Evolutionary conservation across 768 basidiomycete species (phyloP), one percentile per base, ranked within the genome.

Genomic region (Hericium coralloides): DNA sequence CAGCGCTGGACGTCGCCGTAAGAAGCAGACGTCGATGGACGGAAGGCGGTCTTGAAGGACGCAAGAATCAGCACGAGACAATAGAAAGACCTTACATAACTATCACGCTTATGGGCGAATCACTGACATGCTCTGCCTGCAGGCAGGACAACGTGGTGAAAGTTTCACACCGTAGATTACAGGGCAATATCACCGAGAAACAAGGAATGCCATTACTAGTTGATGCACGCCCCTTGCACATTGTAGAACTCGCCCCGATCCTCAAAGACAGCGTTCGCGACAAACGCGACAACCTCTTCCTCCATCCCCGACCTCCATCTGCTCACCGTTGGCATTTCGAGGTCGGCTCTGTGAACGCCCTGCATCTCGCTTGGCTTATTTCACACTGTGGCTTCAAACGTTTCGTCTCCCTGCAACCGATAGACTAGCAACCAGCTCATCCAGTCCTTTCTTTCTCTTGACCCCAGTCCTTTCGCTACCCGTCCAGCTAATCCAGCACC

Each of bases 61-160:
- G 59, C 52, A 55, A 60, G 39, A 60, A 56, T 54, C 53, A 36
- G 43, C 23, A 54, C 41, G 55, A 55, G 57, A 57, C 60, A 63
- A 58, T 63, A 57, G n/a, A 56, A 58, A 53, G 52, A 49, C 10
- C 38, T 63, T 77, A 80, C 76, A 70, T 76, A 79, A 80, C 69
- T 25, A 60, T 62, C 60, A 57, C 26, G 48, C 47, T 47, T 56
- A 55, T 67, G 64, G 66, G 72, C 66, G 66, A 71, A 72, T 68
- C 61, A 70, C 67, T 55, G 73, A 75, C 74, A 70, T 68, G 65
- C 60, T 65, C 67, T 79, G 83, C 85, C 84, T 85, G 83, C 82
- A 86, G 85, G 85, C 85, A 83, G 72, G 74, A 76, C 52, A 85
- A 84, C 85, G 84, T 87, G 79, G 71, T 71, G 69, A 74, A 70